Evolutionary conservation across 192 early-diverging fungal species (phyloP), one percentile per base, ranked within the genome.

Genomic region (Podila epicladia): DNA sequence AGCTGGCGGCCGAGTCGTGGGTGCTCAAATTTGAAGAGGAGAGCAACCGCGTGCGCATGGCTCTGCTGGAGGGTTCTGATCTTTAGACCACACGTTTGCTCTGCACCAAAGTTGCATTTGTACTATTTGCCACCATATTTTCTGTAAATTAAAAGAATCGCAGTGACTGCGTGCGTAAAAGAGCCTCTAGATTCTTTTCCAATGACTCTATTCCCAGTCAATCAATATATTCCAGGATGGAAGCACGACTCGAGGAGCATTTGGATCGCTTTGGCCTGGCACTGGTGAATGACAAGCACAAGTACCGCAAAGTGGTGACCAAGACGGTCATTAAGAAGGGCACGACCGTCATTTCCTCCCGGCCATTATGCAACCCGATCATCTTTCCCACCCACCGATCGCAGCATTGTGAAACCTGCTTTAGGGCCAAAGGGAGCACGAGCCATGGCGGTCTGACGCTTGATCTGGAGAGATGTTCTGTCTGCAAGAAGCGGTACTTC

Each of bases 321-420:
- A n/a, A 12, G 9, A 66, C 61, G 26, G 22, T 41, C 4, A 55
- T 87, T 24, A 73, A 70, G 5, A 72, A 74, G n/a, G 82, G 86
- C 15, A 51, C 72, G 4, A 60, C 80, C 15, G 53, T 85, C 28
- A 82, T 84, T 32, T 76, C 75, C 12, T 87, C 86, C 3, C 86
- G 83, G 20, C 55, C 75, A 58, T 31, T 73, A 19, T 70, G 71
- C 72, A 73, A 76, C 65, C 82, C 70, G 29, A 75, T 61, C 64
- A 84, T 83, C 73, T 84, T 45, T 82, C 84, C 72, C 64, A 83
- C 71, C 4, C 82, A 67, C 28, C 71, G 70, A 29, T 63, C 66
- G 7, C 57, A 65, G 41, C 76, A 61, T 41, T 71, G 69, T 58
- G 73, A 69, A 45, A 75, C 73, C 2, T 73, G 65, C 50, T 53